These are phyloP conservation scores for Aspergillus sp. DNA, from an alignment of 2,329 filamentous ascomycete genomes.

Conservation along the genomic window DNA sequence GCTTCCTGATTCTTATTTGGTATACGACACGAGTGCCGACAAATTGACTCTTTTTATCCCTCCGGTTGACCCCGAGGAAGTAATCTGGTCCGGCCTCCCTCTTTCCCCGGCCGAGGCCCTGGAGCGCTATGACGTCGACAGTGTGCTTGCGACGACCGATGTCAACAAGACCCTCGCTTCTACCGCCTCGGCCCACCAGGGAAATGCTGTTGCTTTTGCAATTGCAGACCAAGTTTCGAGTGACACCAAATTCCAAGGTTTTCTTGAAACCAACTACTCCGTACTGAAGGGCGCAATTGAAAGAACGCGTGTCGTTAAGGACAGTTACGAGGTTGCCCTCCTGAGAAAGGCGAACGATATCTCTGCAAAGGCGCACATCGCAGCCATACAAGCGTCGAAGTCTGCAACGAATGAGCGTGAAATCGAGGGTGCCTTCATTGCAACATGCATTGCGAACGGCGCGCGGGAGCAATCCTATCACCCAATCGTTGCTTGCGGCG, in stretches of 20 bases:
- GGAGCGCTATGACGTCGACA: conserved; percentile 76
- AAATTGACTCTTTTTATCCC: conserved; percentile 88
- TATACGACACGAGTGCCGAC: conserved; percentile 74
- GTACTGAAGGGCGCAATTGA: conserved; percentile 72
- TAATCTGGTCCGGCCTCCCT: conserved; percentile 92
- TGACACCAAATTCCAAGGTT: conserved; percentile 68
- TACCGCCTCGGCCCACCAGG: conserved; percentile 36
- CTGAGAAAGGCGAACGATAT: conserved; percentile 80
- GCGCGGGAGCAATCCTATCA: conserved; percentile 80
- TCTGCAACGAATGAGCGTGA: conserved; percentile 74
- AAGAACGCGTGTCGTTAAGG: conserved; percentile 76
- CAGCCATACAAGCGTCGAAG: conserved; percentile 65
- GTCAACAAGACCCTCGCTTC: conserved; percentile 70
- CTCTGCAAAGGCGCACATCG: conserved; percentile 72
- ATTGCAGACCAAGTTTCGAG: conserved; percentile 77
- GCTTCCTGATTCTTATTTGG: conserved; percentile 74
- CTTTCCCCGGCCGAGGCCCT: conserved; percentile 73
- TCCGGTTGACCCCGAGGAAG: conserved; percentile 77
- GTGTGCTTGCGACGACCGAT: conserved; percentile 69
- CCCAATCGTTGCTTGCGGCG: conserved; percentile 80
- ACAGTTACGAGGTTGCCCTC: conserved; percentile 78
- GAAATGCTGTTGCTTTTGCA: conserved; percentile 63
- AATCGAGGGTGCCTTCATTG: conserved; percentile 74
- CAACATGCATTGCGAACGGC: conserved; percentile 69
- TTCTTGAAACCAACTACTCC: conserved; percentile 62